These are phyloP conservation scores for Bolboschoenoplectus hybrid DNA, from an alignment of 202 grass and related monocot species.

Conservation along the genomic window DNA sequence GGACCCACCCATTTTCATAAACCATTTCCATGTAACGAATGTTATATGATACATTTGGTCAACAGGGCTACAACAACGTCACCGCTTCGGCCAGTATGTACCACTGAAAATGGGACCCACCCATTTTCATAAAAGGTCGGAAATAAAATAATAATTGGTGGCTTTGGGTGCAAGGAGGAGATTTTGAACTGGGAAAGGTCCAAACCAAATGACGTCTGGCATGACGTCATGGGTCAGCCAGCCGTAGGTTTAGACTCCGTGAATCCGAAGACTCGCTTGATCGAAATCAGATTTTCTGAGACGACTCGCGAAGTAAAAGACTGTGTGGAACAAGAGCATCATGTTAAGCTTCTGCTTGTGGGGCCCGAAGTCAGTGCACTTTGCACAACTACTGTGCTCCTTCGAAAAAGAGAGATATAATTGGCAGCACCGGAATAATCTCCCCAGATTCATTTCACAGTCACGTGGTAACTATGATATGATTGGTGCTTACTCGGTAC, in stretches of 20 bases:
- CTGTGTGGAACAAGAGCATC: not conserved
- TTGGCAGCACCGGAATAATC: too few species aligned
- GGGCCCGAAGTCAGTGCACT: too few species aligned
- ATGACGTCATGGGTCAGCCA: not conserved
- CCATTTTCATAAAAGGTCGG: not conserved
- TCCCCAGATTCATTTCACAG: too few species aligned
- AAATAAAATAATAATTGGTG: not conserved
- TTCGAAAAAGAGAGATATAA: too few species aligned
- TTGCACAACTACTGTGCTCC: too few species aligned
- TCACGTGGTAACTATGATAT: too few species aligned
- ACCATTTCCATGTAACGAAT: too few species aligned
- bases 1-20: too few species aligned
- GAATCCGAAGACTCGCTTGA: not conserved
- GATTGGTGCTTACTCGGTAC: too few species aligned
- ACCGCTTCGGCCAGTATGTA: not conserved
- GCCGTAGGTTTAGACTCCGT: not conserved
- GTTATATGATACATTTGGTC: too few species aligned
- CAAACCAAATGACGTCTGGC: not conserved
- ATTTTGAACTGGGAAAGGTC: not conserved
- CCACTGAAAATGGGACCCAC: not conserved
- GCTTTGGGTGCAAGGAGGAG: not conserved
- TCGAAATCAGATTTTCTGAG: not conserved
- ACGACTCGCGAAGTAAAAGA: not conserved
- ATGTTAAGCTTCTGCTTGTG: too few species aligned
- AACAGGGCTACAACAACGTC: not conserved